phyloP scores from a whole-genome alignment of 345 rosid species.

The Eucalyptus decipiens region DNA sequence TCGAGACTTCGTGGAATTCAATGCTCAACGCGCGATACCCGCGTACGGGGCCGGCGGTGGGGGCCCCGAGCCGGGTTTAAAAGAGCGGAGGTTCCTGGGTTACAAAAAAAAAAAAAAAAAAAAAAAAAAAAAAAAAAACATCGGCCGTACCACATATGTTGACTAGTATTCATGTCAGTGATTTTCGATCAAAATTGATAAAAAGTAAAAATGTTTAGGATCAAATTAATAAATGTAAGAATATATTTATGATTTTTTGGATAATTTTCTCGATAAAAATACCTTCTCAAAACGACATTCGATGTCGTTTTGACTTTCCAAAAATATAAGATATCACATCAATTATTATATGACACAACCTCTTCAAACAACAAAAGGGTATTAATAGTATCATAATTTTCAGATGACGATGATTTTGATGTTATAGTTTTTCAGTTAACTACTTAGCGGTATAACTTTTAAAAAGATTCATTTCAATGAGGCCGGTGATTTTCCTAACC shows the following conservation, averaged over 20 bases:
- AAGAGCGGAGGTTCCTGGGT: too few relatives aligned
- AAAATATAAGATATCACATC: not conserved
- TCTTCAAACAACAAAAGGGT: not conserved
- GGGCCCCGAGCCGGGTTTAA: too few relatives aligned
- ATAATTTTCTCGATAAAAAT: not conserved
- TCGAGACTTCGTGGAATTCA: too few relatives aligned
- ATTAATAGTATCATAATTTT: not conserved
- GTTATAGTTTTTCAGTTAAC: fast-evolving
- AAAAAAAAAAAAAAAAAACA: too few relatives aligned
- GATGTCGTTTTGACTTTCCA: not conserved
- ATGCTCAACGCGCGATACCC: too few relatives aligned
- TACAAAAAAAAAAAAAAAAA: too few relatives aligned
- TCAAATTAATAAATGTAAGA: too few relatives aligned
- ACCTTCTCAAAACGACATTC: not conserved
- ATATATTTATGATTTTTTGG: too few relatives aligned
- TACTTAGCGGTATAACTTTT: not conserved
- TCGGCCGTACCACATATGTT: fast-evolving
- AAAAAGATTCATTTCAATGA: not conserved
- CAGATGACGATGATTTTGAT: fast-evolving
- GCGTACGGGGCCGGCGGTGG: too few relatives aligned
- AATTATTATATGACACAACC: not conserved
- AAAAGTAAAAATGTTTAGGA: too few relatives aligned
- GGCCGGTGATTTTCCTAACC: not conserved
- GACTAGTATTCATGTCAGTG: fast-evolving
- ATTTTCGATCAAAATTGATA: too few relatives aligned